Evolutionary conservation across 257 asterid genomes (phyloP).

Genomic region (Solanum medicagineum): DNA sequence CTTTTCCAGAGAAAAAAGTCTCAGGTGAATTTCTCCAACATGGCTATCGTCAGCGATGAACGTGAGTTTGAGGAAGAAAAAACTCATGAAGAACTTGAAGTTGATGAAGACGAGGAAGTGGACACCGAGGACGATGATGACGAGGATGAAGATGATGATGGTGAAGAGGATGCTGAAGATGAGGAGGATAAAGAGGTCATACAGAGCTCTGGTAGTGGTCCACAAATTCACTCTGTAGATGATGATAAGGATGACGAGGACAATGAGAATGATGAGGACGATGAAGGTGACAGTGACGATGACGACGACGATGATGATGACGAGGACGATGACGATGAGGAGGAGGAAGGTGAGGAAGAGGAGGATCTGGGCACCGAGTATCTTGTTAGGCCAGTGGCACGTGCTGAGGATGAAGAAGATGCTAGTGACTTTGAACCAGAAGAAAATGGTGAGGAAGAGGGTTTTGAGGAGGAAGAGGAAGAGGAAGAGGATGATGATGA

Average conservation of each 20-base stretch:
- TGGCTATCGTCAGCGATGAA: conserved; percentile 53
- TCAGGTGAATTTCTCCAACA: background rate
- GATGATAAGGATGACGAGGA: conserved; percentile 29
- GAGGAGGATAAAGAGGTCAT: conserved; percentile 9
- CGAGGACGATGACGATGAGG: conserved; percentile 1
- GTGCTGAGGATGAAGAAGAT: conserved; percentile 82
- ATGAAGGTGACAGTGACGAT: conserved; percentile 1
- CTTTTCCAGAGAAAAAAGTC: background rate
- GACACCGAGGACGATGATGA: conserved; percentile 48
- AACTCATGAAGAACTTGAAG: conserved; percentile 25
- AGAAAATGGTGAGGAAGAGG: conserved; percentile 37
- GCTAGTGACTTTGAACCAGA: conserved; percentile 80
- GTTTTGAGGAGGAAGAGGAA: conserved; percentile 22
- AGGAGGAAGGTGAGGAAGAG: conserved; percentile 21
- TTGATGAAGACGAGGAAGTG: conserved; percentile 29
- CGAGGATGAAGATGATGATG: conserved; percentile 15
- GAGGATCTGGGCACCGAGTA: conserved; percentile 85
- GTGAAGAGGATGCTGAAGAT: background rate
- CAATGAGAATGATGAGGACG: conserved; percentile 1
- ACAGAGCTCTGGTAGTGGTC: conserved; percentile 11
- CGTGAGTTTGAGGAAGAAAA: conserved; percentile 15
- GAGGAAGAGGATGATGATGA: conserved; percentile 30
- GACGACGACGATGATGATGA: conserved; percentile 8
- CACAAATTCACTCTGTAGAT: conserved; percentile 15
- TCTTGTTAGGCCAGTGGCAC: conserved; percentile 65